Base-by-base conservation (phyloP, 441 rosid genomes). In the Euphorbia celastroides region DNA sequence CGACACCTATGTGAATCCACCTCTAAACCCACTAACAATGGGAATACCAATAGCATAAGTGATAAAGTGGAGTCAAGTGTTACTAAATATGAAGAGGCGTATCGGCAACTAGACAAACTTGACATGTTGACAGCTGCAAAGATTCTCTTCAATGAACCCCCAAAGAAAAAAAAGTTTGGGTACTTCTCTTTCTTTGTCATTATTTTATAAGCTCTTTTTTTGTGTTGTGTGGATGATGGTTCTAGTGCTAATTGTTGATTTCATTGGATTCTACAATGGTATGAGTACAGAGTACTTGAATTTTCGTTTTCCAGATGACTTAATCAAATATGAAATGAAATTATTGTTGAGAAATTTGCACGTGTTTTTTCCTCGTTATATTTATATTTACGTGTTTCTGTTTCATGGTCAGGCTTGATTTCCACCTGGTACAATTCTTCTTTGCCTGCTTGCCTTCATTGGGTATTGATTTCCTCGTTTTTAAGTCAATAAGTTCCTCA, bases 361-460 rank as follows among this genome's bases (percentile, higher is more conserved):
- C 25, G 14, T 60, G 17, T 62, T 23, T n/a, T 30, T 70, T 57
- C 41, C 20, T 10, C 32, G 14, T 38, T 28, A 17, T 19, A 22
- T 51, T 44, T 38, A 22, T 30, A 68, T 42, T 82, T 57, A 65
- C 73, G 20, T 64, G 7, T 67, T 17, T 72, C 56, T 60, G 50
- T 78, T 61, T 65, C 74, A 57, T 78, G 57, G 67, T 62, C 90
- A 93, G 96, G 86, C n/a, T 88, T 57, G 98, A 90, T 71, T 90
- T 92, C 78, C 98, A 93, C 82, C 84, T 88, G 75, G 94, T 93
- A 75, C 96, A 93, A 54, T 83, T 93, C 75, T 90, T 90, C 81
- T 90, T 93, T 75, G 91, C 76, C 74, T 90, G 91, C 86, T 67
- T 90, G 89, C 98, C 98, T 69, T 87, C 97, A 58, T 62, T 93